Evolutionary conservation across 495 filamentous ascomycete species (phyloP).

Genomic region (Lasiosphaeris hirsuta): DNA sequence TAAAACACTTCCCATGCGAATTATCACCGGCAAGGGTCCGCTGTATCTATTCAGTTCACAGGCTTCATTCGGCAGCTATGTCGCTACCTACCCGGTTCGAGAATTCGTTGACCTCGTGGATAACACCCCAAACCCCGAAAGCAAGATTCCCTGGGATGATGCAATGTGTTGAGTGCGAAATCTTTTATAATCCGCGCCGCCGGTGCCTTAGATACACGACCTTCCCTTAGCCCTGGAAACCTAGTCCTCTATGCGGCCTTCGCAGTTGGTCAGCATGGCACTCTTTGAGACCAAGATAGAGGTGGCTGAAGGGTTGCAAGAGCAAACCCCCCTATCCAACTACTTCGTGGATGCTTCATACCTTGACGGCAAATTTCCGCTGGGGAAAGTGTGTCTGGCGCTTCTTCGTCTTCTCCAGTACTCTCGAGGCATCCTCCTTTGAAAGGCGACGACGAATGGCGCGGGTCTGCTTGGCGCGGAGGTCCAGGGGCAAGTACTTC

Average conservation of each 20-base stretch:
- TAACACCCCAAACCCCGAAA: slow-evolving; percentile 36
- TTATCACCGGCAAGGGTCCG: slow-evolving; percentile 3
- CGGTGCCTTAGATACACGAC: slow-evolving; percentile 33
- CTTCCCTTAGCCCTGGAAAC: slow-evolving; percentile 27
- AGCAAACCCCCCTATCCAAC: background rate
- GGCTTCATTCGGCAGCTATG: slow-evolving; percentile 36
- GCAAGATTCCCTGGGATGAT: slow-evolving; percentile 37
- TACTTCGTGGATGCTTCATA: slow-evolving; percentile 36
- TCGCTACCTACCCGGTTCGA: slow-evolving; percentile 35
- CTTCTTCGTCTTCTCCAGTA: slow-evolving; percentile 92
- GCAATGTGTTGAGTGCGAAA: slow-evolving; percentile 36
- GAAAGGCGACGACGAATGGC: slow-evolving; percentile 90
- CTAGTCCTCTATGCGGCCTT: slow-evolving; percentile 27
- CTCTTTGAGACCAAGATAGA: background rate
- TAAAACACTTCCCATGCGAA: background rate
- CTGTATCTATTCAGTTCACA: slow-evolving; percentile 28
- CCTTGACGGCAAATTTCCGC: slow-evolving; percentile 98
- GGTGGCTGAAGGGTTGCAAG: background rate
- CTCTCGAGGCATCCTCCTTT: slow-evolving; percentile 75
- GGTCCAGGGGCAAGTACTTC: slow-evolving; percentile 96
- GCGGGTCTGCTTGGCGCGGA: slow-evolving; percentile 94
- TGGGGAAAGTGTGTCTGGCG: slow-evolving; percentile 92
- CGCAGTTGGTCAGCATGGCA: slow-evolving; percentile 21
- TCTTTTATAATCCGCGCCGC: slow-evolving; percentile 34
- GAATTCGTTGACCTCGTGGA: slow-evolving; percentile 34